These are phyloP conservation scores for Ceratocystis diversiconidia DNA, from an alignment of 2,329 filamentous ascomycete genomes.

Conservation along the genomic window DNA sequence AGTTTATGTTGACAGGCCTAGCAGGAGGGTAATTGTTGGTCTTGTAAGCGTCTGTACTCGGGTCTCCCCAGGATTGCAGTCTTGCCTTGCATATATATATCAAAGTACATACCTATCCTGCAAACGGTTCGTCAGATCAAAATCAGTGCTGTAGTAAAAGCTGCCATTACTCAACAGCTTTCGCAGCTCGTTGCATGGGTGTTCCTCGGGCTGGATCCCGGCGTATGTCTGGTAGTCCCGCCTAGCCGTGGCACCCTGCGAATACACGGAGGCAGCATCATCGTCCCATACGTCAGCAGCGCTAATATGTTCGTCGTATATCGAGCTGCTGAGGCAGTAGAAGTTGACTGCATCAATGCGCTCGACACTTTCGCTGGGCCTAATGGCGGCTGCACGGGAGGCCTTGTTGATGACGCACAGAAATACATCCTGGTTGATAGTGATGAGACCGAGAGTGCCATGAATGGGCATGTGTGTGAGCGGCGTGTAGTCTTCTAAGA, in stretches of 20 bases:
- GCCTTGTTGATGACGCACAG: constrained; percentile 76
- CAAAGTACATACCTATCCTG: constrained; percentile 55
- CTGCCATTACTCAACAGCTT: constrained; percentile 86
- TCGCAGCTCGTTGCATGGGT: constrained; percentile 79
- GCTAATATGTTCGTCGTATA: constrained; percentile 65
- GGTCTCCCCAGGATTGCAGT: no score
- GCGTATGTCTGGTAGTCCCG: constrained; percentile 17
- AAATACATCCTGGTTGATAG: constrained; percentile 73
- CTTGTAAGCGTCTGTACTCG: no score
- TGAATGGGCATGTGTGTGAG: constrained; percentile 61
- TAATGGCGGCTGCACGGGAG: constrained; percentile 62
- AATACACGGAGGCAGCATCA: constrained; percentile 35
- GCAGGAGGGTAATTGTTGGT: constrained; percentile 7
- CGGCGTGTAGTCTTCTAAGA: constrained; percentile 63
- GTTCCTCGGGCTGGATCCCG: constrained; percentile 49
- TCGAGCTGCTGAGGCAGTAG: constrained; percentile 74
- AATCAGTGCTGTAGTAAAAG: constrained; percentile 98
- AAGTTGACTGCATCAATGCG: constrained; percentile 80
- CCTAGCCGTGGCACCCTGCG: constrained; percentile 27
- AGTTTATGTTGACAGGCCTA: constrained; percentile 58
- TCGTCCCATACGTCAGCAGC: constrained; percentile 37
- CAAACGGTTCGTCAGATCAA: constrained; percentile 84
- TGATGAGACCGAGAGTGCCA: constrained; percentile 78
- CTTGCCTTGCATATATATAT: no score
- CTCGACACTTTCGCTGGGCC: constrained; percentile 79